Conservation (phyloP, 148 eudicot species). For the Cornus controversa region DNA sequence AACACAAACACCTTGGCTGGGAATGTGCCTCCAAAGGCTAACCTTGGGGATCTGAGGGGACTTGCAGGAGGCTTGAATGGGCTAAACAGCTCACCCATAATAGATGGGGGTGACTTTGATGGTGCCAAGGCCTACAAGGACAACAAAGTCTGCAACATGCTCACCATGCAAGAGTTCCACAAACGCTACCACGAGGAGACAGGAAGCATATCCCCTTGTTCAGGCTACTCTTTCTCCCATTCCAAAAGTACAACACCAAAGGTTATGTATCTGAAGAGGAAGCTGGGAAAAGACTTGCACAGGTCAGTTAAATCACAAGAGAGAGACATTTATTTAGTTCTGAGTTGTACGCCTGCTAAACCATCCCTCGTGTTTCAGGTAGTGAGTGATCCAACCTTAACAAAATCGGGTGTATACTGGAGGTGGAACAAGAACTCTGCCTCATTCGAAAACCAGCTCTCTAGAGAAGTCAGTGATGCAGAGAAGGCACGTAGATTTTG, state of each 20-base stretch:
- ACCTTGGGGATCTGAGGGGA: constrained; percentile 84
- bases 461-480: constrained; percentile 79
- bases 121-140: constrained; percentile 98
- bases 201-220: constrained; percentile 73
- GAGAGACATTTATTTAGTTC: background rate
- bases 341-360: background rate
- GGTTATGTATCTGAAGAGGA: constrained; percentile 94
- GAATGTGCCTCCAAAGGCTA: constrained; percentile 93
- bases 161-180: constrained; percentile 94
- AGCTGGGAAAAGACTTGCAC: constrained; percentile 84
- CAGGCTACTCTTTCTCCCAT: constrained; percentile 82
- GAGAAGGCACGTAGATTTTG: constrained; percentile 81
- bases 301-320: constrained; percentile 38
- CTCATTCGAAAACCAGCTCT: constrained; percentile 83
- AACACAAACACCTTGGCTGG: constrained; percentile 94
- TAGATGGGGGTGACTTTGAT: constrained; percentile 88
- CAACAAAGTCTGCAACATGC: constrained; percentile 98
- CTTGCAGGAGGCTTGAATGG: constrained; percentile 70
- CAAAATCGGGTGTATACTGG: constrained; percentile 94
- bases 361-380: constrained; percentile 43
- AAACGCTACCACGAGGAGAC: constrained; percentile 78
- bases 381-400: constrained; percentile 69
- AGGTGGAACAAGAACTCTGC: constrained; percentile 84
- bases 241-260: constrained; percentile 88
- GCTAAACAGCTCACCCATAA: constrained; percentile 77